Evolutionary conservation across 2,329 filamentous ascomycete species (phyloP).

Genomic region (Bipolaris sorokiniana): DNA sequence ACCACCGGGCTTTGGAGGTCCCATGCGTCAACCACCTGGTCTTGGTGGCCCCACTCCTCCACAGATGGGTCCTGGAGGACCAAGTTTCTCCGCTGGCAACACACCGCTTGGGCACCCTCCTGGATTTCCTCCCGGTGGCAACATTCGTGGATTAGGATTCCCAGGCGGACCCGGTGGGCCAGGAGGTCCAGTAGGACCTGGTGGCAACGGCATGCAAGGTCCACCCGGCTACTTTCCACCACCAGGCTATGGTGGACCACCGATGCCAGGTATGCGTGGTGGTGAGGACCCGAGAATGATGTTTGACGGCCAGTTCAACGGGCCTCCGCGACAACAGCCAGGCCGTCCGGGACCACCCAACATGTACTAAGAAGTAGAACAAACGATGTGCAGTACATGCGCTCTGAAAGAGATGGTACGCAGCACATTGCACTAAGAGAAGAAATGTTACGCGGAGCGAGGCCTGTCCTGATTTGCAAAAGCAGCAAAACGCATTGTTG

Average conservation of each 20-base stretch:
- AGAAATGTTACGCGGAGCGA: neutral
- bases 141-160: constrained; percentile 39
- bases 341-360: constrained; percentile 41
- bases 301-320: constrained; percentile 46
- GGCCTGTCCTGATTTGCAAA: neutral
- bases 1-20: constrained; percentile 45
- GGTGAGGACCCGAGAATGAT: constrained; percentile 47
- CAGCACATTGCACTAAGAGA: neutral
- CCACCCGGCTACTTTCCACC: constrained; percentile 47
- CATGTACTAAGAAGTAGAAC: constrained; percentile 33
- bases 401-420: neutral
- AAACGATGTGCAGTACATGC: neutral
- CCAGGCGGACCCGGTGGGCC: constrained; percentile 22
- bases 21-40: constrained; percentile 48
- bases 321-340: constrained; percentile 36
- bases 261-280: constrained; percentile 40
- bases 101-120: constrained; percentile 48
- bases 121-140: constrained; percentile 41
- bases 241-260: constrained; percentile 41
- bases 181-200: constrained; percentile 14
- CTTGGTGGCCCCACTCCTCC: constrained; percentile 37
- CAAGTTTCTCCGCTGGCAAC: constrained; percentile 46
- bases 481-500: neutral
- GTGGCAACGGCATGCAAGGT: constrained; percentile 40
- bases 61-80: constrained; percentile 43